Evolutionary conservation across 1,284 basidiomycete species (phyloP).

Genomic region (Exobasidium cylindrosporum): DNA sequence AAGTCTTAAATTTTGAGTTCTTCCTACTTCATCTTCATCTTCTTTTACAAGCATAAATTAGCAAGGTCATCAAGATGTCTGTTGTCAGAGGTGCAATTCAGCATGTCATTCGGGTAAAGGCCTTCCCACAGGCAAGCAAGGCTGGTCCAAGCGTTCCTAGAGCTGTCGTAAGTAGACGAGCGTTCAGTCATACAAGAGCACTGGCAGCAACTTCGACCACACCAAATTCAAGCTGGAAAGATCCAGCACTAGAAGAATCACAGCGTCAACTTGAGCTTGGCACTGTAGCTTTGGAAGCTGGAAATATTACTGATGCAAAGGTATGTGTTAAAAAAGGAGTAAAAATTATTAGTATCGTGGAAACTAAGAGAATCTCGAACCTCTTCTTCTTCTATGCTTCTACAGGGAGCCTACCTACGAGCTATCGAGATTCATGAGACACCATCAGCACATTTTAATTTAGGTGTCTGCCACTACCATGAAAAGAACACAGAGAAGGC

Average conservation of each 20-base stretch:
- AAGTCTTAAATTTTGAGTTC: no score
- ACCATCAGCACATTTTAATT: constrained; percentile 79
- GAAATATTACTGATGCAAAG: constrained; percentile 78
- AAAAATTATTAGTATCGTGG: background rate
- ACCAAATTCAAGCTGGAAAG: constrained; percentile 71
- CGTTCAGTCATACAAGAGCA: background rate
- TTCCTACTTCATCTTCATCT: no score
- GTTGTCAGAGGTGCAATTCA: no score
- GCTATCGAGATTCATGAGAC: constrained; percentile 73
- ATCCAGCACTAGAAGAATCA: constrained; percentile 80
- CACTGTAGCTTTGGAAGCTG: constrained; percentile 81
- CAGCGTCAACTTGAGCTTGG: constrained; percentile 79
- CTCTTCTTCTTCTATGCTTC: no score
- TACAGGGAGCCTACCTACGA: constrained; percentile 66
- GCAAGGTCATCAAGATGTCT: no score
- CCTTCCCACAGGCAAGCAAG: background rate
- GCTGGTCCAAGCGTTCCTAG: background rate
- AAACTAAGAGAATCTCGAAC: background rate
- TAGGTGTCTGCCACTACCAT: constrained; percentile 84
- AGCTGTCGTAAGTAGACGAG: background rate
- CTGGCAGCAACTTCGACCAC: constrained; percentile 70
- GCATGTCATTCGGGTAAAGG: background rate
- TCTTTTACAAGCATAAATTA: no score
- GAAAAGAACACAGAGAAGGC: constrained; percentile 60
- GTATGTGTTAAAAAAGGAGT: no score